These are phyloP conservation scores for Tylopilus felleus DNA, from an alignment of 768 basidiomycete species.

Conservation along the genomic window DNA sequence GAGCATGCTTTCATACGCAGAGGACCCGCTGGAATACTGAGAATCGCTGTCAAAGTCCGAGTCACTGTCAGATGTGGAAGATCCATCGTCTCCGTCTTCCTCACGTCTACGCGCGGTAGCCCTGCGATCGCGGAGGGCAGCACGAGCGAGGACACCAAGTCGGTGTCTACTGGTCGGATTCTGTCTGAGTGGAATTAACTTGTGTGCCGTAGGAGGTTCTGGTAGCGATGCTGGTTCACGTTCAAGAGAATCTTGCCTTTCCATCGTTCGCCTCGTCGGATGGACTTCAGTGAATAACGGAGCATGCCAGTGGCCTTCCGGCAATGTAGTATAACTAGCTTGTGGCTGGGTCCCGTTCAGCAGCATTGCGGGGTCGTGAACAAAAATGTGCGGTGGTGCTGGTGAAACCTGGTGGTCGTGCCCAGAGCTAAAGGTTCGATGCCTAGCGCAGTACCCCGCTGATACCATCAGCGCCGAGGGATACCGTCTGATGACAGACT, in stretches of 20 bases:
- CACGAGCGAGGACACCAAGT: slow-evolving; percentile 20
- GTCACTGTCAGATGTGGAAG: slow-evolving; percentile 16
- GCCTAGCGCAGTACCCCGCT: neutral
- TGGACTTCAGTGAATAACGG: neutral
- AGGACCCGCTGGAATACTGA: slow-evolving; percentile 20
- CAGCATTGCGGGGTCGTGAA: neutral
- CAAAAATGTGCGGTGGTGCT: neutral
- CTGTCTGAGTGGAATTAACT: neutral
- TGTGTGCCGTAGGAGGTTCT: neutral
- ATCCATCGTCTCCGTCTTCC: neutral
- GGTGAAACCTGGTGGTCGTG: neutral
- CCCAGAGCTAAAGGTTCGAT: neutral
- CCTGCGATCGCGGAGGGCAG: slow-evolving; percentile 20
- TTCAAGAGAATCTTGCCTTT: neutral
- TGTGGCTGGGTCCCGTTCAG: slow-evolving; percentile 2
- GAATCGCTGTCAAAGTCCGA: slow-evolving; percentile 20
- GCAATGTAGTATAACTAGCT: neutral
- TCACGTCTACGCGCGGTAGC: neutral
- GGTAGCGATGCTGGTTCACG: neutral
- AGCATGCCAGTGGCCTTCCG: neutral
- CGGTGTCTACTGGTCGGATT: neutral
- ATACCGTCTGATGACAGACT: slow-evolving; percentile 25
- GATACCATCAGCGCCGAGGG: slow-evolving; percentile 9
- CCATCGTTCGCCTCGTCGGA: neutral
- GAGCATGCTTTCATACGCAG: slow-evolving; percentile 17